These are phyloP conservation scores for Termitomyces sp. DNA, from an alignment of 768 basidiomycete species.

Conservation along the genomic window DNA sequence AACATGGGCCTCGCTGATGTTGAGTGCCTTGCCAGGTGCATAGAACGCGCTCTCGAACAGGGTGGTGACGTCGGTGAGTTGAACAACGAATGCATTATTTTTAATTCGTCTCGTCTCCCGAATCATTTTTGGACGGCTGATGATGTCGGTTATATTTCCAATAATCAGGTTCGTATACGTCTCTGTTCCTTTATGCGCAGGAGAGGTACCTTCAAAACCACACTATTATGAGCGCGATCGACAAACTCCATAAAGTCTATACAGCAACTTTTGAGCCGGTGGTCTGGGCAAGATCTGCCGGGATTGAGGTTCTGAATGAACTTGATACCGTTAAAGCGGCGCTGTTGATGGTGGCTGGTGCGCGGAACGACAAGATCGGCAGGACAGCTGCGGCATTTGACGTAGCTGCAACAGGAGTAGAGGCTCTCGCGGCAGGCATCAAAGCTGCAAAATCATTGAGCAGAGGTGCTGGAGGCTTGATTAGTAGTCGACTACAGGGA, in stretches of 20 bases:
- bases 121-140: not conserved
- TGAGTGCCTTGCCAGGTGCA: conserved; percentile 59
- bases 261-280: conserved; percentile 57
- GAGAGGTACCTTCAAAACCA: conserved; percentile 87
- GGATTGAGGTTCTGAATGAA: conserved; percentile 90
- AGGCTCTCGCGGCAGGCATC: conserved; percentile 33
- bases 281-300: conserved; percentile 84
- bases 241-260: conserved; percentile 90
- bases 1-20: conserved; percentile 93
- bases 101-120: not conserved
- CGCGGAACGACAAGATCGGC: conserved; percentile 15
- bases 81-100: not conserved
- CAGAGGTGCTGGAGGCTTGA: conserved; percentile 20
- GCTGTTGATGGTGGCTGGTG: conserved; percentile 77
- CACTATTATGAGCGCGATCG: conserved; percentile 73
- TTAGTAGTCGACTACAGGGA: conserved; percentile 24
- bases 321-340: conserved; percentile 76
- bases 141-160: not conserved
- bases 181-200: conserved; percentile 71
- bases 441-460: conserved; percentile 24
- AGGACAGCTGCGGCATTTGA: conserved; percentile 23
- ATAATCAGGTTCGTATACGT: conserved; percentile 63
- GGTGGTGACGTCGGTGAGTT: conserved; percentile 83
- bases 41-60: conserved; percentile 46
- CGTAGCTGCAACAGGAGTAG: conserved; percentile 39